Evolutionary conservation across 148 eudicot species (phyloP).

Genomic region (Camellia lanceoleosa): DNA sequence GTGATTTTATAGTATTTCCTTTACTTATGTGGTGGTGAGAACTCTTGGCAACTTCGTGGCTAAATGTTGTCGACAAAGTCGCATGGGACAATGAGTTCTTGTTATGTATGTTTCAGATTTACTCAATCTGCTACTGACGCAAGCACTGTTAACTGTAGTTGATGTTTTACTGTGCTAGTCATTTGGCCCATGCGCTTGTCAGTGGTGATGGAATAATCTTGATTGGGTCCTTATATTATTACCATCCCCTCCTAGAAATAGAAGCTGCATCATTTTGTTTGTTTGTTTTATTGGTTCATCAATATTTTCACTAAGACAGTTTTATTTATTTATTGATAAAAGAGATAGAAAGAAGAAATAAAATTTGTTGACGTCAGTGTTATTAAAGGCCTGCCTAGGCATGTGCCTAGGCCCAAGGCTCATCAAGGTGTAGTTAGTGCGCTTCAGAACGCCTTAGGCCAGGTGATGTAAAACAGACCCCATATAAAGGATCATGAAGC

Average conservation of each 20-base stretch:
- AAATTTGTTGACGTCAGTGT: background rate
- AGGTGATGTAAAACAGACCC: no score
- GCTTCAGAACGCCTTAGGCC: no score
- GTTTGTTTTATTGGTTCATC: background rate
- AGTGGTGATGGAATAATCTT: background rate
- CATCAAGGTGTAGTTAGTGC: no score
- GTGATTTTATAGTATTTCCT: background rate
- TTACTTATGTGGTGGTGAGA: background rate
- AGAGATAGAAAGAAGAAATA: background rate
- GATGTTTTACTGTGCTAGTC: background rate
- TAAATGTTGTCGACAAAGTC: background rate
- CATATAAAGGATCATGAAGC: no score
- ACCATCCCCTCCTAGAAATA: background rate
- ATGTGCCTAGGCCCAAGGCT: no score
- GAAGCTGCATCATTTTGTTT: background rate
- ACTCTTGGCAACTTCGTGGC: background rate
- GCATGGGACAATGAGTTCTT: background rate
- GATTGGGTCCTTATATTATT: background rate
- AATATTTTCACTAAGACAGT: background rate
- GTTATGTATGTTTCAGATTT: background rate
- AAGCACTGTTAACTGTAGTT: background rate
- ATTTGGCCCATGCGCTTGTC: background rate
- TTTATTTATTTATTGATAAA: background rate
- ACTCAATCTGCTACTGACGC: background rate
- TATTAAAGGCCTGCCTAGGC: no score